Conservation (phyloP, 2,329 filamentous ascomycete species). For the Sordariomycetes sp. region DNA sequence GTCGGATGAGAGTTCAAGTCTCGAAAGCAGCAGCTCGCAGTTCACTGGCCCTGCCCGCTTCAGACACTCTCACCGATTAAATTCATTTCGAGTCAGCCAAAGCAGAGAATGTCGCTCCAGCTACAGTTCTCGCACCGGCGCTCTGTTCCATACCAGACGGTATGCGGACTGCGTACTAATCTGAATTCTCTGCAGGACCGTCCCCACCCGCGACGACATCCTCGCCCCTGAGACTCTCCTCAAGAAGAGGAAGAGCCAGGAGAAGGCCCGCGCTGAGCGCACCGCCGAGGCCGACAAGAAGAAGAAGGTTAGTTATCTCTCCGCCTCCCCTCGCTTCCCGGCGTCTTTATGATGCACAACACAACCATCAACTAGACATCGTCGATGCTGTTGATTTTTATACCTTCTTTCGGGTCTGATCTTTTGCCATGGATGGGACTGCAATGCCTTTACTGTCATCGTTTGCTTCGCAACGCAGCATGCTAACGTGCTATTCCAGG, state of each 20-base stretch:
- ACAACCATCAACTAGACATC: slow-evolving; percentile 72
- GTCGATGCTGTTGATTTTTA: slow-evolving; percentile 94
- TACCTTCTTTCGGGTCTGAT: slow-evolving; percentile 99
- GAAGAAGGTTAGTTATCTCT: slow-evolving; percentile 65
- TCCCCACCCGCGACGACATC: slow-evolving; percentile 90
- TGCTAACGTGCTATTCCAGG: slow-evolving; percentile 43
- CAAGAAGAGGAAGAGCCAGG: slow-evolving; percentile 99
- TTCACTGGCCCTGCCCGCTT: slow-evolving; percentile 9
- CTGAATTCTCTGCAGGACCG: slow-evolving; percentile 63
- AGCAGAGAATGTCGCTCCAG: slow-evolving; percentile 86
- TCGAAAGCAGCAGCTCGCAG: neutral
- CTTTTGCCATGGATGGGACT: slow-evolving; percentile 14
- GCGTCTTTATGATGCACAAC: slow-evolving; percentile 69
- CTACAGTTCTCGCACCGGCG: slow-evolving; percentile 91
- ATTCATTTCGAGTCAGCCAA: slow-evolving; percentile 76
- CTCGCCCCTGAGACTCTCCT: slow-evolving; percentile 98
- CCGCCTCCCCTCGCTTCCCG: slow-evolving; percentile 12
- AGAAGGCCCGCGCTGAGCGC: slow-evolving; percentile 94
- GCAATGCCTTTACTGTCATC: neutral
- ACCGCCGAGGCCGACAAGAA: slow-evolving; percentile 69
- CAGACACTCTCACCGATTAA: slow-evolving; percentile 63
- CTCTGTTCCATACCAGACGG: slow-evolving; percentile 52
- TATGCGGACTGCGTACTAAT: slow-evolving; percentile 72
- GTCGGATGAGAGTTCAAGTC: slow-evolving; percentile 53
- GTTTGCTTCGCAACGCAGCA: slow-evolving; percentile 2